These are phyloP conservation scores for Sophora flavescens DNA, from an alignment of 306 rosid genomes.

Conservation along the genomic window DNA sequence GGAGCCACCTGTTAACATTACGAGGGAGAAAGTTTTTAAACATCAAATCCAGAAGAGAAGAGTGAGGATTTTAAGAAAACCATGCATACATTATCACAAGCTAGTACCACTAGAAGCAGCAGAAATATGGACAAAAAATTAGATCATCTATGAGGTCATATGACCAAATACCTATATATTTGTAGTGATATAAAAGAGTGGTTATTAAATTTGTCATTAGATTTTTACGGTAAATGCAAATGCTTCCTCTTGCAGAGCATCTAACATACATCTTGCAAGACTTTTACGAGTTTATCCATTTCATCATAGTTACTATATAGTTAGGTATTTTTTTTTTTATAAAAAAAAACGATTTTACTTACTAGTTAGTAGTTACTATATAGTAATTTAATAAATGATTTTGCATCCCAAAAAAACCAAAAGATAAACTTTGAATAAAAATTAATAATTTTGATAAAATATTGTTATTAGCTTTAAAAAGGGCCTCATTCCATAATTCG, in stretches of 20 bases:
- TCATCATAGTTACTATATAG: background rate
- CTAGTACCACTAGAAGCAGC: slow-evolving; percentile 19
- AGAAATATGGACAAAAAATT: slow-evolving; percentile 26
- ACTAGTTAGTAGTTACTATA: no score
- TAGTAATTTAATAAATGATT: no score
- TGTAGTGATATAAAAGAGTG: background rate
- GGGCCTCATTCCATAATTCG: no score
- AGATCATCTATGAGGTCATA: background rate
- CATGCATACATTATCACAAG: slow-evolving; percentile 18
- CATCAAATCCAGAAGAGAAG: slow-evolving; percentile 37
- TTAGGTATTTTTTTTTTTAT: no score
- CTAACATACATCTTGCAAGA: slow-evolving; percentile 25
- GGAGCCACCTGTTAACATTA: slow-evolving; percentile 84
- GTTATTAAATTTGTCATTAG: background rate
- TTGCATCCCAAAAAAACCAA: no score
- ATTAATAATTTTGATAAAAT: no score
- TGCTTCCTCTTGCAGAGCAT: slow-evolving; percentile 35
- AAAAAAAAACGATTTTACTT: no score
- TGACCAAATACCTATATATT: background rate
- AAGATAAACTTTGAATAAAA: no score
- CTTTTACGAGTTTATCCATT: slow-evolving; percentile 25
- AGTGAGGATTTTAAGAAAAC: slow-evolving; percentile 25
- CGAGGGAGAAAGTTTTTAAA: slow-evolving; percentile 33
- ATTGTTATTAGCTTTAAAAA: no score
- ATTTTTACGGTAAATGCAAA: slow-evolving; percentile 26